Percentiles rank a stretch among this genome's conserved stretches.
phyloP scores from a whole-genome alignment of 192 early-diverging fungal species.

The Entomortierella lignicola region DNA sequence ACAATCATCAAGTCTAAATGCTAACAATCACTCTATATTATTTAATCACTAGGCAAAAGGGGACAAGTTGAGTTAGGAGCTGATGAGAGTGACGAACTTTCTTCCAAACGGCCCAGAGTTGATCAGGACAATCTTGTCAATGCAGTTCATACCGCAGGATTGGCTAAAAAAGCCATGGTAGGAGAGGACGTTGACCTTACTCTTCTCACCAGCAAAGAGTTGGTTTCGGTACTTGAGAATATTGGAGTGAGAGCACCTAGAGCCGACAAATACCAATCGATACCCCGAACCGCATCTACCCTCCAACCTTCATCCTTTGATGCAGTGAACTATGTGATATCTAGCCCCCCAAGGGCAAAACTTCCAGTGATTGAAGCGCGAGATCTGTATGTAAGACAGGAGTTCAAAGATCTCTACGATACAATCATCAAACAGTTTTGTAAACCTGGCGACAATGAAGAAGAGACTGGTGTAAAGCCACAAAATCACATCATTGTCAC shows the following conservation, averaged over 20 bases:
- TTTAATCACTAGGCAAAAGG: too few relatives aligned
- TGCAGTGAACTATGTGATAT: neutral
- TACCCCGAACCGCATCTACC: neutral
- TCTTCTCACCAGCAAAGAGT: neutral
- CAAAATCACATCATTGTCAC: too few relatives aligned
- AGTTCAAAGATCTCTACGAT: neutral
- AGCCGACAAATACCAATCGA: neutral
- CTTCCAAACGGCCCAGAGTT: too few relatives aligned
- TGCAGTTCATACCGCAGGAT: too few relatives aligned
- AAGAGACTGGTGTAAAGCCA: too few relatives aligned
- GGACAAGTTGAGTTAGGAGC: too few relatives aligned
- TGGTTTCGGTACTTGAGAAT: neutral
- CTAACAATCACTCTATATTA: too few relatives aligned
- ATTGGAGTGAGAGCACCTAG: neutral
- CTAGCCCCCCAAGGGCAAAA: neutral
- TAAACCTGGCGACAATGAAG: too few relatives aligned
- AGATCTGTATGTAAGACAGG: neutral
- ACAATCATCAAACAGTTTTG: too few relatives aligned
- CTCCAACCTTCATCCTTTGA: neutral
- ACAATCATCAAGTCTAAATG: too few relatives aligned
- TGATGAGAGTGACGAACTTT: too few relatives aligned
- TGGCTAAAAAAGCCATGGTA: neutral
- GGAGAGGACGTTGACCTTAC: neutral
- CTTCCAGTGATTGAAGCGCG: neutral
- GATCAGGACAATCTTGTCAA: too few relatives aligned